These are phyloP conservation scores for Wickerhamiella lipophila DNA, from an alignment of 805 yeast genomes.

Conservation along the genomic window DNA sequence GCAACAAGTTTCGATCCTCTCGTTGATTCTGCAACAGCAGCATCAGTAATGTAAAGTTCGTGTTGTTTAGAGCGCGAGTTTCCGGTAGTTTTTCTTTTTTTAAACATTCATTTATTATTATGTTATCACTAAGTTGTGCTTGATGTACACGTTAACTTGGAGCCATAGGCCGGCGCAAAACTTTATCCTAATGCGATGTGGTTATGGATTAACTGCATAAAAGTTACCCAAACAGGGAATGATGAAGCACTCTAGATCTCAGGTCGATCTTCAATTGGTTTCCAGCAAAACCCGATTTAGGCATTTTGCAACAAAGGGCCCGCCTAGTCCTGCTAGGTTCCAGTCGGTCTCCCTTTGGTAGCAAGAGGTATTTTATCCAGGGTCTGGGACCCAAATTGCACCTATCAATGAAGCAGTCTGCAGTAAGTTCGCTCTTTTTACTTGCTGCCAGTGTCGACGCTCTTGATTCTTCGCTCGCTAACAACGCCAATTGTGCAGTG, in stretches of 20 bases:
- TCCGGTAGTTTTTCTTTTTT: conserved; percentile 5
- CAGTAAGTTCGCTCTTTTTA: background rate
- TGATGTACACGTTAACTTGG: too few species aligned
- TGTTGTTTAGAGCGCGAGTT: background rate
- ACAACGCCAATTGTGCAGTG: background rate
- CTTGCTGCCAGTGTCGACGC: conserved; percentile 1
- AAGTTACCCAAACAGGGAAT: too few species aligned
- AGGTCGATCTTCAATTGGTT: background rate
- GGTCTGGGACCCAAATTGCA: background rate
- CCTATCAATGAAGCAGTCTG: conserved; percentile 1
- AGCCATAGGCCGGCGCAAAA: too few species aligned
- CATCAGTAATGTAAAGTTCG: background rate
- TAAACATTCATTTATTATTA: conserved; percentile 4
- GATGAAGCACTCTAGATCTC: background rate
- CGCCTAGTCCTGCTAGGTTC: background rate
- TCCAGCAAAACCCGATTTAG: background rate
- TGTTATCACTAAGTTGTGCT: too few species aligned
- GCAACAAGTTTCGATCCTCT: background rate
- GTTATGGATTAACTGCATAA: too few species aligned
- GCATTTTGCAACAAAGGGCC: background rate
- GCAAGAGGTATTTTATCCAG: background rate
- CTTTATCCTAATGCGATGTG: too few species aligned
- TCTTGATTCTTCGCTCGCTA: background rate
- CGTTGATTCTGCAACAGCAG: background rate
- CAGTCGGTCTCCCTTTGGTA: background rate